Percentiles rank a stretch among this genome's conserved stretches.
These are phyloP conservation scores for Paramecium sexaurelia DNA, from an alignment of 73 alveolate genomes.

Conservation along the genomic window DNA sequence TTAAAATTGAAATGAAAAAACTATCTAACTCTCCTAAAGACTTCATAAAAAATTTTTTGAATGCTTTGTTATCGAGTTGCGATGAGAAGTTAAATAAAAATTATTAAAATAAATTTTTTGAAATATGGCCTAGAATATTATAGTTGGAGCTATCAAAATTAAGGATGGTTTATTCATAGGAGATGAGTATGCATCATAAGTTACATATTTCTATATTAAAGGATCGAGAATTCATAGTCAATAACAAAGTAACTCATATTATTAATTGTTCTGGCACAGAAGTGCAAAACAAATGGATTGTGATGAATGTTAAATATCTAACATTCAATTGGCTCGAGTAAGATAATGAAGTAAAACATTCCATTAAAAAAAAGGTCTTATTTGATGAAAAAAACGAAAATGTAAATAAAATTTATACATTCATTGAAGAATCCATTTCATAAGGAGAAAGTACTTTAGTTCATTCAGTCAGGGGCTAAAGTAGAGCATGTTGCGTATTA, in stretches of 20 bases:
- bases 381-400: slow-evolving; percentile 92
- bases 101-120: neutral
- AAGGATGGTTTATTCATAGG: slow-evolving; percentile 91
- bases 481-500: slow-evolving; percentile 93
- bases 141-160: slow-evolving; percentile 87
- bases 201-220: slow-evolving; percentile 17
- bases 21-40: neutral
- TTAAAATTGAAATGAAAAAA: neutral
- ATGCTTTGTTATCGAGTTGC: neutral
- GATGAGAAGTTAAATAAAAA: neutral
- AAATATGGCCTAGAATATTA: neutral
- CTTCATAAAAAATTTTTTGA: neutral
- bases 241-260: slow-evolving; percentile 96
- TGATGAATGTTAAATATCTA: slow-evolving; percentile 91
- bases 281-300: slow-evolving; percentile 91
- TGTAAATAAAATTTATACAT: slow-evolving; percentile 88
- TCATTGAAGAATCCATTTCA: slow-evolving; percentile 91
- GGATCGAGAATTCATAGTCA: slow-evolving; percentile 94
- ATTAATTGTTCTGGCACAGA: slow-evolving; percentile 95
- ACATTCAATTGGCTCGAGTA: slow-evolving; percentile 92
- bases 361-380: slow-evolving; percentile 69
- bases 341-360: slow-evolving; percentile 75
- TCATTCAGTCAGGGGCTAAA: slow-evolving; percentile 97
- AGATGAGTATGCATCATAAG: slow-evolving; percentile 88
- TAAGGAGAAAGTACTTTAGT: slow-evolving; percentile 97